Evolutionary conservation across 495 filamentous ascomycete genomes (phyloP), one percentile per base, ranked within the genome.

Genomic region (Aspergillus cristatus): DNA sequence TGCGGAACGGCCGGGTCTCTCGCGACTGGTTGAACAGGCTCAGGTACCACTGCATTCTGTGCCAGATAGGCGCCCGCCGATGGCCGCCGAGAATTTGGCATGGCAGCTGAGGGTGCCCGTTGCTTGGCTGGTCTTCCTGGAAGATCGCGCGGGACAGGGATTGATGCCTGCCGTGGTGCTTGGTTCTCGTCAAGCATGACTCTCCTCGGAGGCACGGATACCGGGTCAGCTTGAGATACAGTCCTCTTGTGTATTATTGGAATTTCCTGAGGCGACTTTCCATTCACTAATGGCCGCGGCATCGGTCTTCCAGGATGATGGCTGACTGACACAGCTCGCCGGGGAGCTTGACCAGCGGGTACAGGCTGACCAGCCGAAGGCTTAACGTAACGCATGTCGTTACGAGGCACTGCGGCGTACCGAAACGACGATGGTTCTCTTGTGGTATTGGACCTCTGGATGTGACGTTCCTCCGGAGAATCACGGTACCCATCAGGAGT

Each of bases 261-360:
- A 24, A 18, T 43, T 2, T 42, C 36, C 7, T 25, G 43, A 32
- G 37, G 20, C 3, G 37, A 45, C 3, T 22, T 41, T 22, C 43
- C 40, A 17, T 53, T 55, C 20, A 16, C 40, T 48, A 13, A 48
- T 48, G 13, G 22, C 35, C 29, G 28, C 31, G 1, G 31, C 40
- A 14, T 35, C 30, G 5, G 29, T 31, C 20, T 24, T 15, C 29
- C 46, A 3, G 43, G 29, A 32, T 38, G 44, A 16, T 54, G 41
- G 35, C 50, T 61, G 34, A 63, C 42, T 18, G 59, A 54, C 13
- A 57, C 54, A n/a, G 59, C 45, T 28, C 53, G 46, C 37, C 48
- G 51, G 11, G 57, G 50, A 16, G 44, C 51, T 31, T n/a, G 55
- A 15, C 49, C 58, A 15, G 48, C 42, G 32, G 45, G 57, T 6